Evolutionary conservation across 805 yeast species (phyloP).

Genomic region (Metschnikowia peoriensis): DNA sequence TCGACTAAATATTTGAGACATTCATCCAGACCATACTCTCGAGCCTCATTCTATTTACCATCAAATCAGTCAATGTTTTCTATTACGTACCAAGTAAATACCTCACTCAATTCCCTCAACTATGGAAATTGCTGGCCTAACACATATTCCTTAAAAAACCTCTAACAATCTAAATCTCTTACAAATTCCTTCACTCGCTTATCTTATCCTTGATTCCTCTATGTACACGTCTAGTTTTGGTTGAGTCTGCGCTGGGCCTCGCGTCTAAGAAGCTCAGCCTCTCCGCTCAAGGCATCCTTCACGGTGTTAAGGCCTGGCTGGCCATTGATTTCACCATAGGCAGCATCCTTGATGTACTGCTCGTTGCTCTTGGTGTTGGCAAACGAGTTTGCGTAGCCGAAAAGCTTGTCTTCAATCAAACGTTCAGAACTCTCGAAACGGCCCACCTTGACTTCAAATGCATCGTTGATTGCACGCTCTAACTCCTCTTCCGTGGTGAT

Average conservation of each 20-base stretch:
- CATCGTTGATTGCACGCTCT: slow-evolving; percentile 53
- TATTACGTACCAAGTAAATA: no score
- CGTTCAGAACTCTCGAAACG: slow-evolving; percentile 35
- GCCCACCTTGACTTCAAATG: slow-evolving; percentile 45
- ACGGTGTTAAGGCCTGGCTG: slow-evolving; percentile 42
- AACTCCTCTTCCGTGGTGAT: slow-evolving; percentile 72
- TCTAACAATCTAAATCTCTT: no score
- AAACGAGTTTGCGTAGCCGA: slow-evolving; percentile 28
- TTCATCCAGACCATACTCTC: no score
- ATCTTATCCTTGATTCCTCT: not conserved
- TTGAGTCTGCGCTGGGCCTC: slow-evolving; percentile 35
- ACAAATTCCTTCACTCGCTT: not conserved
- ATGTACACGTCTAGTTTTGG: slow-evolving; percentile 19
- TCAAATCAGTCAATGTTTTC: no score
- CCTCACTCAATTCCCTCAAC: no score
- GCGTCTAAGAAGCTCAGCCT: slow-evolving; percentile 33
- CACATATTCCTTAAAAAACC: no score
- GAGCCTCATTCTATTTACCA: no score
- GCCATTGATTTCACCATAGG: slow-evolving; percentile 39
- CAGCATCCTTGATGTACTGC: slow-evolving; percentile 33
- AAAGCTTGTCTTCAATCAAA: slow-evolving; percentile 35
- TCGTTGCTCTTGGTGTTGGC: slow-evolving; percentile 32
- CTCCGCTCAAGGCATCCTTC: slow-evolving; percentile 40
- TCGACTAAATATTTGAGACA: no score
- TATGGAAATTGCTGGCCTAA: no score